phyloP scores from a whole-genome alignment of 768 basidiomycete genomes.

The Leucosporidium creatinivorum region DNA sequence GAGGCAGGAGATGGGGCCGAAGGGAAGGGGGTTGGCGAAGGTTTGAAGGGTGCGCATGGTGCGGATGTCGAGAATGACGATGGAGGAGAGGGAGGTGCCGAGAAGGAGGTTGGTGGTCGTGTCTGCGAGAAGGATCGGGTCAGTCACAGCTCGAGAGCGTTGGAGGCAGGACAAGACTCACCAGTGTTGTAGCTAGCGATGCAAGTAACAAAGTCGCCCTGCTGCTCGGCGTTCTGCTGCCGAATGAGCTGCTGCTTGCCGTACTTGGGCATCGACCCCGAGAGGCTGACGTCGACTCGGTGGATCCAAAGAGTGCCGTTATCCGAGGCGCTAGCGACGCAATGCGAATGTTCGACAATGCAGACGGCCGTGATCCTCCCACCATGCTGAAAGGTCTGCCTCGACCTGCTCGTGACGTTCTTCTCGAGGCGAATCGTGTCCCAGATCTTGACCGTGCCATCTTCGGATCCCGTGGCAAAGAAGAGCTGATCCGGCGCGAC shows the following conservation, averaged over 20 bases:
- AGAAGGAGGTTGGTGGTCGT: constrained; percentile 73
- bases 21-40: constrained; percentile 76
- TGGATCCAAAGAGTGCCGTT: constrained; percentile 79
- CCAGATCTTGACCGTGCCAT: constrained; percentile 47
- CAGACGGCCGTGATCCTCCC: constrained; percentile 63
- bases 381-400: constrained; percentile 50
- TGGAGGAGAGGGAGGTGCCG: constrained; percentile 69
- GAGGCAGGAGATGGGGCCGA: constrained; percentile 75
- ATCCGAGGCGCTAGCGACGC: constrained; percentile 78
- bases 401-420: constrained; percentile 74
- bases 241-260: constrained; percentile 69
- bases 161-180: constrained; percentile 39
- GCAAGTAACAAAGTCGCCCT: constrained; percentile 73
- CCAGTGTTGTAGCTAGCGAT: constrained; percentile 76
- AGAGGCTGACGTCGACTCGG: constrained; percentile 64
- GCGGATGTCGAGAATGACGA: constrained; percentile 72
- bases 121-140: constrained; percentile 45
- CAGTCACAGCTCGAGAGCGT: neutral
- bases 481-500: constrained; percentile 91
- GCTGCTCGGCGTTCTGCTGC: constrained; percentile 64
- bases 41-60: constrained; percentile 69
- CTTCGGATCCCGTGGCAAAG: constrained; percentile 51
- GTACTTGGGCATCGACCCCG: constrained; percentile 71
- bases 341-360: constrained; percentile 69
- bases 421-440: constrained; percentile 77